Base-by-base conservation (phyloP, 2,329 filamentous ascomycete species). In the Thielaviopsis punctulata region DNA sequence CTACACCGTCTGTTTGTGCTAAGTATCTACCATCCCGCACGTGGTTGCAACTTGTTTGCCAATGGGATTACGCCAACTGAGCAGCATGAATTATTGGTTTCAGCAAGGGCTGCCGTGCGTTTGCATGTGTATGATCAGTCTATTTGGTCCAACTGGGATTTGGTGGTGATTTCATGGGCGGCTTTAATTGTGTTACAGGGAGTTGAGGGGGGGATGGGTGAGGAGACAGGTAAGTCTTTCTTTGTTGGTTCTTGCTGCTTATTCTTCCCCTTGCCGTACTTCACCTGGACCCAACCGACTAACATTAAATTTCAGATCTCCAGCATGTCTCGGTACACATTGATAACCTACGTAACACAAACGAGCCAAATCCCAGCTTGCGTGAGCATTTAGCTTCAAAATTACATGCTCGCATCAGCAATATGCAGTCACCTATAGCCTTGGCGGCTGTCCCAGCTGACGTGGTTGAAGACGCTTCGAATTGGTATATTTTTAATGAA, bases 91-190 rank as follows among this genome's bases (percentile, higher is more conserved):
- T 59, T 69, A 13, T 57, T 69, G 0, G 60, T 69, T 1, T 69
- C 67, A 1, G 67, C 68, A 1, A 59, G 67, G 13, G 65, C 67
- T 1, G 64, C 68, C 0, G 57, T 70, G 18, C 65, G 64, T 53
- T 57, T 69, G 2, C 67, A 69, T 44, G 60, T 64, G 3, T 60
- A 64, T n/a, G 68, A 69, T 49, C 58, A 63, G 21, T 62, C 64
- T 1, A 69, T 69, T 52, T 69, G 67, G 68, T 63, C 66, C 3
- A 69, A 69, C 45, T 70, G 65, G 63, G 68, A 69, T 43, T 58
- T 69, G 0, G 63, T 69, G 19, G 66, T 70, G 57, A 70, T 70
- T 49, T 68, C 67, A 0, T 69, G 67, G 67, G 67, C 68, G 5
- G 66, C 67, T 1, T 57, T 69, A 8, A 66, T 69, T n/a, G 66